Percentiles rank a stretch among this genome's conserved stretches.
Evolutionary conservation across 2,329 filamentous ascomycete species (phyloP).

Genomic region (Penicillium brasilianum): DNA sequence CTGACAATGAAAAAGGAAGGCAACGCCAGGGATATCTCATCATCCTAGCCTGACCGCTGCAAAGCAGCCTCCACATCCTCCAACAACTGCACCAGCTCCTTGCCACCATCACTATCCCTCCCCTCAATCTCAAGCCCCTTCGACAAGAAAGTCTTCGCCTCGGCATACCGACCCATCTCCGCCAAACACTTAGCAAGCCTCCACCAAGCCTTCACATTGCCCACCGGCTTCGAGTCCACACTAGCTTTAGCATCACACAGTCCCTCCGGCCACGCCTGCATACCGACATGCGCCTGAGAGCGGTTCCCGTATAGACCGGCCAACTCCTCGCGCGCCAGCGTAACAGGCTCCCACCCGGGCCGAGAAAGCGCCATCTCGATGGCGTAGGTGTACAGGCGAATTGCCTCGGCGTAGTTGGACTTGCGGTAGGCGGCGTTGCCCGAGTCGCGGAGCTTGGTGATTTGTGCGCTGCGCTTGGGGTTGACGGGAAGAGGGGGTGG

Average conservation of each 20-base stretch:
- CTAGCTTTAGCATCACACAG: conserved; percentile 86
- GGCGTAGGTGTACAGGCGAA: conserved; percentile 81
- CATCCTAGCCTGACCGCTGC: conserved; percentile 42
- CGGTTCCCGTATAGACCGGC: conserved; percentile 81
- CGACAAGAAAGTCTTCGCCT: conserved; percentile 79
- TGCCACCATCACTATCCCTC: conserved; percentile 55
- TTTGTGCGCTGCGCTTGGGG: conserved; percentile 85
- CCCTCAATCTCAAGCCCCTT: conserved; percentile 83
- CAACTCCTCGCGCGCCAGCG: conserved; percentile 83
- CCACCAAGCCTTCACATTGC: conserved; percentile 96
- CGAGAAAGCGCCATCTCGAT: conserved; percentile 85
- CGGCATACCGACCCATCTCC: conserved; percentile 87
- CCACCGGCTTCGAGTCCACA: conserved; percentile 82
- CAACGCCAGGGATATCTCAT: not conserved
- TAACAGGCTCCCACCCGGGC: conserved; percentile 85
- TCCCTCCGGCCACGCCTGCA: conserved; percentile 79
- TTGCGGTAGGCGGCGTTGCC: conserved; percentile 86
- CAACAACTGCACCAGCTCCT: conserved; percentile 63
- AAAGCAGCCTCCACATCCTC: conserved; percentile 68
- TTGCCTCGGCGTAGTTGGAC: conserved; percentile 72
- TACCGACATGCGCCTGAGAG: conserved; percentile 85
- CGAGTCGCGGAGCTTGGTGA: conserved; percentile 87
- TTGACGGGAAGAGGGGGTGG: conserved; percentile 90
- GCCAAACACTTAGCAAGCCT: conserved; percentile 79
- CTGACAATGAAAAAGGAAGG: not conserved